These are phyloP conservation scores for Monilinia polystroma DNA, from an alignment of 2,329 filamentous ascomycete genomes.

Conservation along the genomic window DNA sequence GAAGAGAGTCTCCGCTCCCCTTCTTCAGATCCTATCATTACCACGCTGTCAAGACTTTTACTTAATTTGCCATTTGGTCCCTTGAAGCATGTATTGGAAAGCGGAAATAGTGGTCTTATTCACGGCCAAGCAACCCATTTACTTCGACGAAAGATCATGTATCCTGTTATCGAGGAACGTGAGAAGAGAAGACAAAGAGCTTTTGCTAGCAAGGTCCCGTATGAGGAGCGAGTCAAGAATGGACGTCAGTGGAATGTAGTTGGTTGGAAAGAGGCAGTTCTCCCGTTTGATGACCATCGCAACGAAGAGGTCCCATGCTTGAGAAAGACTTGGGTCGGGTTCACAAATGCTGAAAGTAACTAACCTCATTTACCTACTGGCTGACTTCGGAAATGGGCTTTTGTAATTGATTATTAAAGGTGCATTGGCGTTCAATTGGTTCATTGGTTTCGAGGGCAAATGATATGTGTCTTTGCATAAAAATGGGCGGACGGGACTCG, in stretches of 20 bases:
- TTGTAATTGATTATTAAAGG: constrained; percentile 25
- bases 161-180: constrained; percentile 54
- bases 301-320: constrained; percentile 33
- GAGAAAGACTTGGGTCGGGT: constrained; percentile 35
- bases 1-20: constrained; percentile 42
- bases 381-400: constrained; percentile 14
- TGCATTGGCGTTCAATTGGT: constrained; percentile 26
- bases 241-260: constrained; percentile 38
- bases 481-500: constrained; percentile 21
- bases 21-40: constrained; percentile 38
- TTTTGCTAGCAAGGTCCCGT: constrained; percentile 31
- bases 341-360: constrained; percentile 19
- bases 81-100: constrained; percentile 65
- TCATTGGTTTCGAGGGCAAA: constrained; percentile 22
- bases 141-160: constrained; percentile 50
- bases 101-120: constrained; percentile 52
- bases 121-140: constrained; percentile 51
- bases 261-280: constrained; percentile 40
- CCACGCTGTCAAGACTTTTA: constrained; percentile 63
- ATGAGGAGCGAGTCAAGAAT: constrained; percentile 35
- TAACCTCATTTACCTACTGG: constrained; percentile 12
- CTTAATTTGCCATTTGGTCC: constrained; percentile 68
- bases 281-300: constrained; percentile 26
- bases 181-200: constrained; percentile 51
- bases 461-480: constrained; percentile 25